Evolutionary conservation across 139 green algal species (phyloP), one percentile per base, ranked within the genome.

Genomic region (Haematococcus sp.): DNA sequence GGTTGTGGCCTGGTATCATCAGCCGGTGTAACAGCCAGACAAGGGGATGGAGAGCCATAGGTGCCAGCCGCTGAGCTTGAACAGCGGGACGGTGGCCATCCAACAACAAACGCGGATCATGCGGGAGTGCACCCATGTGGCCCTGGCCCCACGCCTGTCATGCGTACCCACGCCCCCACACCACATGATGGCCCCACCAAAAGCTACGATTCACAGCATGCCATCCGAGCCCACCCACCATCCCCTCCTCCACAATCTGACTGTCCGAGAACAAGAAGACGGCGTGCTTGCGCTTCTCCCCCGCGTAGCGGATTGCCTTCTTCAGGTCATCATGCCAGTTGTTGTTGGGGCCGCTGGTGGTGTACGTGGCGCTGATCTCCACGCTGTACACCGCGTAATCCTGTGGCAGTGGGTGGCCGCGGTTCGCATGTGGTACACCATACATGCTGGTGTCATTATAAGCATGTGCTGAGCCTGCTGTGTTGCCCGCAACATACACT

Each of bases 291-390:
- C 60, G 27, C 40, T 93, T 85, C 49, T 79, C 82, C n/a, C 89
- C 89, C 3, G 88, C 86, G 2, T 77, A 65, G 2, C 83, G 81
- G 31, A 91, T 67, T 1, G 90, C 71, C 15, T 74, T 79, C 66
- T 86, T 88, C 22, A 94, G 78, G 80, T 94, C 89, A 30, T 94
- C 89, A 43, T 80, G 80, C 88, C 88, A 93, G 76, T 93, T 83
- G 66, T 72, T 72, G 66, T 72, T 72, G 66, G 44, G 66, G 16
- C 66, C n/a, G 2, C 35, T 58, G 55, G 79, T 83, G 17, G 77
- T 78, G 64, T 92, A 93, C 3, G 58, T 79, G 71, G 85, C 87
- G 71, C 54, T 86, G 55, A 93, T 83, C 76, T 90, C 87, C 33
- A 92, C 63, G 30, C 63, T 70, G 63, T 34, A 70, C 34, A 70